A percentile compares a stretch with the other conserved stretches of the same genome.
Conservation (phyloP, 148 eudicot genomes). For the Vaccinium macrocarpon region DNA sequence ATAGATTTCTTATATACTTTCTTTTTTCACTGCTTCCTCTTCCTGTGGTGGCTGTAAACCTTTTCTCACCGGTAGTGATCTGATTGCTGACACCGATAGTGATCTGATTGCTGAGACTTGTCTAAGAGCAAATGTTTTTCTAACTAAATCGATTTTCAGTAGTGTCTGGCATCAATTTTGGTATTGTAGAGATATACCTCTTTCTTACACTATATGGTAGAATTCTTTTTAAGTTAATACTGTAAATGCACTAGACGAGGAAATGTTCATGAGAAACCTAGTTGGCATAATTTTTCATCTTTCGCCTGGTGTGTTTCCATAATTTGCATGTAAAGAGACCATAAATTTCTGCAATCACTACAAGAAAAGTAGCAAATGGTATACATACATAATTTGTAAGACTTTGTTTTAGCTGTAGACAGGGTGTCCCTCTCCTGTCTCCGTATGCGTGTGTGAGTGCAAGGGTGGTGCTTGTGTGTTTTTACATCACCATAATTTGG, state of each 20-base stretch:
- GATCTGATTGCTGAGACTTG: neutral
- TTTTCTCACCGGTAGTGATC: neutral
- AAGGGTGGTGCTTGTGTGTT: neutral
- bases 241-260: neutral
- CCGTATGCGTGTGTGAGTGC: too few species aligned
- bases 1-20: neutral
- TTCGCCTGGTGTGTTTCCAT: neutral
- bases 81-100: neutral
- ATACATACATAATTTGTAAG: neutral
- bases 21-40: too few species aligned
- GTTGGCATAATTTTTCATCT: neutral
- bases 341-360: neutral
- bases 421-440: neutral
- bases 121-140: neutral
- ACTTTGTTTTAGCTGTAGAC: neutral
- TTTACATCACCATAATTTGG: slow-evolving; percentile 8
- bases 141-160: neutral
- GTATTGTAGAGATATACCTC: neutral
- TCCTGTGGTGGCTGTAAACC: neutral
- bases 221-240: neutral
- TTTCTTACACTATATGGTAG: neutral
- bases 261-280: neutral
- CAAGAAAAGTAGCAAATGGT: neutral
- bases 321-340: neutral
- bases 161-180: neutral